These are phyloP conservation scores for Leccinum griseonigrum DNA, from an alignment of 1,284 basidiomycete species.

Conservation along the genomic window DNA sequence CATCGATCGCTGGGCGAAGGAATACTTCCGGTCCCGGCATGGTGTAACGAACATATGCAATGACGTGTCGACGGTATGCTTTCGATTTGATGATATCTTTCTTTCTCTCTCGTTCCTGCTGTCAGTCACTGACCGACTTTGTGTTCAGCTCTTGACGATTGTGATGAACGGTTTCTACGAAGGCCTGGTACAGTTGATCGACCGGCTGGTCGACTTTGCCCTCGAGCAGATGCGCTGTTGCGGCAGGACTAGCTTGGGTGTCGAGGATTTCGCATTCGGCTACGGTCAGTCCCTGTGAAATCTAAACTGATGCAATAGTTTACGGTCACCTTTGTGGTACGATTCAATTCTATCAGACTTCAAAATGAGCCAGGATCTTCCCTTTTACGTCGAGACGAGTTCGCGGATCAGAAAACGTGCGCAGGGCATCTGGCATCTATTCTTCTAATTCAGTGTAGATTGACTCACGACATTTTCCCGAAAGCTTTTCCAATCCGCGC, in stretches of 20 bases:
- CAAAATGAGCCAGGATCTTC: constrained; percentile 33
- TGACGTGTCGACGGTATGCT: constrained; percentile 24
- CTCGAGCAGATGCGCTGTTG: constrained; percentile 24
- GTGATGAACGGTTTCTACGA: constrained; percentile 34
- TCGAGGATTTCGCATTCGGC: constrained; percentile 30
- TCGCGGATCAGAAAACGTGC: constrained; percentile 28
- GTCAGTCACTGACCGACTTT: neutral
- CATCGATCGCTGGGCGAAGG: constrained; percentile 26
- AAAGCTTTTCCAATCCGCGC: constrained; percentile 17
- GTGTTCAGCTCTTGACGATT: constrained; percentile 27
- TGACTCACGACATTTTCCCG: constrained; percentile 6
- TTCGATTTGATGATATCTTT: neutral
- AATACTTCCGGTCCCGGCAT: constrained; percentile 28
- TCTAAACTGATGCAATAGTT: neutral
- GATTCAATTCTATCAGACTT: constrained; percentile 21
- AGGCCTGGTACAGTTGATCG: constrained; percentile 29
- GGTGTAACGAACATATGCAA: constrained; percentile 9
- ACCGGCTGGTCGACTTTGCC: constrained; percentile 26
- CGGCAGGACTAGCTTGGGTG: constrained; percentile 13
- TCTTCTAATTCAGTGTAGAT: neutral
- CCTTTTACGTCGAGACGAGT: constrained; percentile 26
- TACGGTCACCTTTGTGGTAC: neutral
- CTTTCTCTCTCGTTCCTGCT: neutral
- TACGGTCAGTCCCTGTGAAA: constrained; percentile 22
- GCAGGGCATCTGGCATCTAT: constrained; percentile 1